phyloP scores from a whole-genome alignment of 78 protist species.

The Trichosphaerium sp. region DNA sequence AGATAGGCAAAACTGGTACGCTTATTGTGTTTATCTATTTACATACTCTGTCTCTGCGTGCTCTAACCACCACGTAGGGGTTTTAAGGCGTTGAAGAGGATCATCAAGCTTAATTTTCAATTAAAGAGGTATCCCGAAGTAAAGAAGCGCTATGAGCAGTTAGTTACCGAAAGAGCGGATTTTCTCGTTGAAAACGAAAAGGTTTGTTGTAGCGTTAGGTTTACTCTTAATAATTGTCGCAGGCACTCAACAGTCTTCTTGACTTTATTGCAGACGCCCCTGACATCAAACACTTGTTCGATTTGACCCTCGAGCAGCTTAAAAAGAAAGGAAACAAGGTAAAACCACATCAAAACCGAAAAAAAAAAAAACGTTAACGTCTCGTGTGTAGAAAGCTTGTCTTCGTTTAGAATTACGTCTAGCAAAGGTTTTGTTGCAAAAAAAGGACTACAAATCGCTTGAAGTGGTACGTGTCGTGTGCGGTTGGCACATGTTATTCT shows the following conservation, averaged over 20 bases:
- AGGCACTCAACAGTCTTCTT: constrained; percentile 9
- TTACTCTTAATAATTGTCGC: constrained; percentile 40
- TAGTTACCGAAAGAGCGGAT: constrained; percentile 27
- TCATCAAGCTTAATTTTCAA: constrained; percentile 30
- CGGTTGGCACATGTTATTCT: not conserved
- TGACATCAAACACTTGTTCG: constrained; percentile 46
- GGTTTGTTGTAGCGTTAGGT: constrained; percentile 46
- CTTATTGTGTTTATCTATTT: not conserved
- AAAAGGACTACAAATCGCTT: constrained; percentile 40
- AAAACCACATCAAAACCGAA: not conserved
- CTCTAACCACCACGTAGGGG: constrained; percentile 19
- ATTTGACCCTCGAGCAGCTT: constrained; percentile 27
- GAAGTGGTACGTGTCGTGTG: constrained; percentile 17
- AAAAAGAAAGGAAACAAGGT: constrained; percentile 45
- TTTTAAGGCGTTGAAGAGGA: constrained; percentile 53
- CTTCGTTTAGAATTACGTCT: constrained; percentile 44
- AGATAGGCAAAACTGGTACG: constrained; percentile 45
- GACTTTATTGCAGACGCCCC: constrained; percentile 14
- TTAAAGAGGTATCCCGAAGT: constrained; percentile 13
- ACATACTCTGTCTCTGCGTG: not conserved
- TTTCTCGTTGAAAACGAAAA: constrained; percentile 40
- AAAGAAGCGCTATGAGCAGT: constrained; percentile 20
- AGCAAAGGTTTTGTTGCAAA: constrained; percentile 42
- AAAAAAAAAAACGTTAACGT: not conserved
- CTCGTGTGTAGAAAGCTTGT: constrained; percentile 34